Evolutionary conservation across 2,329 filamentous ascomycete genomes (phyloP).

Genomic region (Clonostachys byssicola): DNA sequence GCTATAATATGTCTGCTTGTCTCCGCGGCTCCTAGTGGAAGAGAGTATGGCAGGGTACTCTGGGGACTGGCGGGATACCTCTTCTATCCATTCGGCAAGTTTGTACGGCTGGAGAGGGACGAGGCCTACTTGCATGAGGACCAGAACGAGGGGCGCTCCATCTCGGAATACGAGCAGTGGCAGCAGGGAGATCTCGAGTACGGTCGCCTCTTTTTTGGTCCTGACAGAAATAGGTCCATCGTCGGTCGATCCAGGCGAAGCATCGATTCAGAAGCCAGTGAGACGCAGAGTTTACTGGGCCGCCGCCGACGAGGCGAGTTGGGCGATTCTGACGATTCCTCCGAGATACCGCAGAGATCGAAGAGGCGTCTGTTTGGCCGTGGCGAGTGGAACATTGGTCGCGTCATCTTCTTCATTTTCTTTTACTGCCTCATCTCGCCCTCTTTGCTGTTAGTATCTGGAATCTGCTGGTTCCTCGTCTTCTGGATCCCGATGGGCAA

Average conservation of each 20-base stretch:
- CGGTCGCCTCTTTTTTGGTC: conserved; percentile 92
- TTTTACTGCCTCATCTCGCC: conserved; percentile 93
- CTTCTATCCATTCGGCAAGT: conserved; percentile 95
- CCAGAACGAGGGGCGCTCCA: conserved; percentile 90
- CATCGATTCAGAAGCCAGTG: conserved; percentile 77
- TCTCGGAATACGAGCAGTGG: conserved; percentile 99
- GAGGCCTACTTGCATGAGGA: conserved; percentile 94
- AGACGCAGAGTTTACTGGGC: conserved; percentile 86
- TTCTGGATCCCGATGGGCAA: conserved; percentile 99
- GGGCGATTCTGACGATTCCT: conserved; percentile 48
- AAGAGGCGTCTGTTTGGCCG: conserved; percentile 92
- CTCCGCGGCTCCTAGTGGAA: conserved; percentile 72
- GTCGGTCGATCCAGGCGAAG: conserved; percentile 84
- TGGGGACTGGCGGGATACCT: conserved; percentile 82
- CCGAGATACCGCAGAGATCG: conserved; percentile 30
- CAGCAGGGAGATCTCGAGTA: conserved; percentile 96
- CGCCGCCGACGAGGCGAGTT: conserved; percentile 29
- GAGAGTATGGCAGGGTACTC: conserved; percentile 81
- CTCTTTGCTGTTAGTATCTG: conserved; percentile 78
- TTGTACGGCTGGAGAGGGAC: conserved; percentile 88
- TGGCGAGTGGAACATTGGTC: conserved; percentile 90
- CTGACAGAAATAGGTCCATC: conserved; percentile 71
- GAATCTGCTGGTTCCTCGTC: conserved; percentile 91
- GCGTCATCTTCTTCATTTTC: conserved; percentile 92
- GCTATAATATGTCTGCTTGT: conserved; percentile 77